phyloP scores from a whole-genome alignment of 2,329 filamentous ascomycete genomes.

The Fusarium sarcochroum region DNA sequence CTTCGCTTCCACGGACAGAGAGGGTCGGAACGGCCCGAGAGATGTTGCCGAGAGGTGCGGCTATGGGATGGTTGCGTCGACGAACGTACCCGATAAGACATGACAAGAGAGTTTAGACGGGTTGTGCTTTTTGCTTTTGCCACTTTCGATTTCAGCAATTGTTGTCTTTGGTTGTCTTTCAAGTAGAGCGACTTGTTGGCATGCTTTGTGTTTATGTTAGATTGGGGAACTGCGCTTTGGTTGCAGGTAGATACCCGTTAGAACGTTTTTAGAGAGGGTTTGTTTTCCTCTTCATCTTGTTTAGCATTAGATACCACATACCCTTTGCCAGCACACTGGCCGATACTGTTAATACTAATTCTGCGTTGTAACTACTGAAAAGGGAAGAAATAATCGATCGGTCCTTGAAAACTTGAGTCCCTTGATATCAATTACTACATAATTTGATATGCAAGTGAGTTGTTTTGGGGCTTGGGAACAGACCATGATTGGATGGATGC shows the following conservation, averaged over 20 bases:
- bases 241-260: constrained; percentile 45
- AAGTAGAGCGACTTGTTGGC: constrained; percentile 16
- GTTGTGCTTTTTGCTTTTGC: constrained; percentile 14
- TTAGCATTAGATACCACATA: constrained; percentile 37
- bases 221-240: constrained; percentile 18
- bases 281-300: constrained; percentile 25
- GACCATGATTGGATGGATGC: not conserved
- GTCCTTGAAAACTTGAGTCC: too few relatives aligned
- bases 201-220: constrained; percentile 27
- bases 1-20: constrained; percentile 12
- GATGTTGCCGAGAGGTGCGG: constrained; percentile 25
- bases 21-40: constrained; percentile 47
- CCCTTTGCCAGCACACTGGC: constrained; percentile 1
- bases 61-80: constrained; percentile 21
- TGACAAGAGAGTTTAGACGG: constrained; percentile 15
- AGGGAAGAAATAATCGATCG: not conserved
- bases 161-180: constrained; percentile 20
- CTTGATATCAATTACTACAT: too few relatives aligned
- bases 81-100: constrained; percentile 2
- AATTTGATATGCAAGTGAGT: not conserved
- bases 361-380: not conserved
- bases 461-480: not conserved
- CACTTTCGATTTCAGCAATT: not conserved
- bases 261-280: constrained; percentile 40
- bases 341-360: constrained; percentile 13